Evolutionary conservation across 2,329 filamentous ascomycete genomes (phyloP), one percentile per base, ranked within the genome.

Genomic region (Gliomastix tumulicola): DNA sequence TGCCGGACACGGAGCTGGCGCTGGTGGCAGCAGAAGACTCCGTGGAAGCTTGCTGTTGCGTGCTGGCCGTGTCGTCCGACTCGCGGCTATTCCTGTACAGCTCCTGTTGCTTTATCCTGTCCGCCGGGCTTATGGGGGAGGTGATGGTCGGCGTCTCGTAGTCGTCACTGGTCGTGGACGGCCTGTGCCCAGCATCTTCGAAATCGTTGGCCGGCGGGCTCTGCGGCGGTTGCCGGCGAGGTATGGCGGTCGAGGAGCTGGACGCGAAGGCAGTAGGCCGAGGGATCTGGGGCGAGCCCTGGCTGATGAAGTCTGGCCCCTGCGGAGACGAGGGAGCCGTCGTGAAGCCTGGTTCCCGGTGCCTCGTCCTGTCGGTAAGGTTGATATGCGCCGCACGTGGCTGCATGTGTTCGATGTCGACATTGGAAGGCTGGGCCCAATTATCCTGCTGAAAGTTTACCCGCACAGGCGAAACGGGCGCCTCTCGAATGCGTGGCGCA

Each of bases 1-100:
- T 53, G 12, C 68, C 70, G 8, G 68, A 76, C 21, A 75, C 48
- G 5, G 74, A 76, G 52, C 73, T 79, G 28, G 68, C 65, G 47
- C 73, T 78, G 7, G 74, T 77, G 30, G 67, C 65, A 8, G 66
- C 65, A 4, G 73, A 78, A 1, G 72, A 74, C 39, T 72, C 63
- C 8, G 63, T 60, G 6, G 72, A 76, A 13, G 58, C 45, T 9
- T 47, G 69, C 36, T 68, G 68, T 9, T 65, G 62, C 10, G 61
- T 68, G 49, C 68, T 73, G 11, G 60, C 72, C 10, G 60, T 56
- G 21, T 66, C 61, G 40, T 73, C 68, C 4, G 72, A 75, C 46
- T 74, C 71, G 34, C 71, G 65, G 46, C 73, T 76, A 44, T 65
- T 65, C 31, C 71, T 62, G 42, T 66, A 59, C 36, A 53, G 50